Evolutionary conservation across 2,329 filamentous ascomycete species (phyloP).

Genomic region (Aspergillus carbonarius): DNA sequence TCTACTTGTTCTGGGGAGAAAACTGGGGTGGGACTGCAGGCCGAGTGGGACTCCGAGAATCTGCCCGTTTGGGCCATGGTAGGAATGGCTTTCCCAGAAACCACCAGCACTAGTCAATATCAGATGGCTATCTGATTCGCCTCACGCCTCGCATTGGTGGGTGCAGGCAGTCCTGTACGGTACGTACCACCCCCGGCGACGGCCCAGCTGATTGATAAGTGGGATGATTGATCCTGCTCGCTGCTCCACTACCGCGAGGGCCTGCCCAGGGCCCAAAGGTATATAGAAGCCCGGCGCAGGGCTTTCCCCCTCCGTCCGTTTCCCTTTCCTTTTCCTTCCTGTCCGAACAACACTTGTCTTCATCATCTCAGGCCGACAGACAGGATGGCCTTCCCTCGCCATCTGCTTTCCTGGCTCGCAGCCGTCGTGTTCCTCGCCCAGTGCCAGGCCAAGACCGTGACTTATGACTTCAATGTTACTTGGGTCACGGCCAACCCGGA

Average conservation of each 20-base stretch:
- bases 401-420: neutral
- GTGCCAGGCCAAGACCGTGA: constrained; percentile 28
- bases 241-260: neutral
- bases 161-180: neutral
- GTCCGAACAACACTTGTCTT: neutral
- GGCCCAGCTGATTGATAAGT: neutral
- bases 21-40: neutral
- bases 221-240: neutral
- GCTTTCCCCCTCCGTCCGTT: neutral
- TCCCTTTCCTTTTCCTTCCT: neutral
- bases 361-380: neutral
- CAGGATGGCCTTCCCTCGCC: neutral
- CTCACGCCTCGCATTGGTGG: neutral
- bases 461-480: constrained; percentile 54
- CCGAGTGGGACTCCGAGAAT: neutral
- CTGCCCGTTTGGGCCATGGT: neutral
- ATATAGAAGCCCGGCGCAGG: neutral
- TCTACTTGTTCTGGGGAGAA: neutral
- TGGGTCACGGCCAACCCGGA: constrained; percentile 59
- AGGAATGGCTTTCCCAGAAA: neutral
- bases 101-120: neutral
- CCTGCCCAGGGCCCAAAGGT: neutral
- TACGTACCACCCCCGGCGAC: neutral
- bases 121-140: neutral
- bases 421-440: neutral